Conservation (phyloP, 2,329 filamentous ascomycete genomes). For the Xylariales sp. region DNA sequence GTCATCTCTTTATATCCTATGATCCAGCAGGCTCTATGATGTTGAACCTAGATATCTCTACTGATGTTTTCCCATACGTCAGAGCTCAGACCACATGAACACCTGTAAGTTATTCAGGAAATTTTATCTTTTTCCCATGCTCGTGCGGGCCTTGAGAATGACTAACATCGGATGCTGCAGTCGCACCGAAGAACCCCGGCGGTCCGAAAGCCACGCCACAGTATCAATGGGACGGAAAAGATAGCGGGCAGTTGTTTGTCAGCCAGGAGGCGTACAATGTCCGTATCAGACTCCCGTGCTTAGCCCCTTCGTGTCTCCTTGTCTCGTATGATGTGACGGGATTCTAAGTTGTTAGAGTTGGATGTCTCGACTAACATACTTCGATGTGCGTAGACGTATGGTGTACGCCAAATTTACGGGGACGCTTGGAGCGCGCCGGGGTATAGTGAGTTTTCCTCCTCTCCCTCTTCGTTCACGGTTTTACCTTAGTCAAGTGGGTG, state of each 20-base stretch:
- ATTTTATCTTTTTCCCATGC: not conserved
- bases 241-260: constrained; percentile 60
- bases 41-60: too few species aligned
- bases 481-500: too few species aligned
- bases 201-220: constrained; percentile 50
- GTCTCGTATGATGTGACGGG: too few species aligned
- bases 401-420: constrained; percentile 51
- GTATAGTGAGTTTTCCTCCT: constrained; percentile 25
- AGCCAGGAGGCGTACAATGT: constrained; percentile 55
- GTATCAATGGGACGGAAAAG: constrained; percentile 57
- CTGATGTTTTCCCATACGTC: not conserved
- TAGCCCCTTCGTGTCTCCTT: too few species aligned
- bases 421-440: constrained; percentile 57
- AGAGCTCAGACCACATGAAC: constrained; percentile 54
- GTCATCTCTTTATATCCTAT: too few species aligned
- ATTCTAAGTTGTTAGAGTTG: too few species aligned
- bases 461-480: not conserved
- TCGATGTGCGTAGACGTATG: constrained; percentile 41
- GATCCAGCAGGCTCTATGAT: too few species aligned
- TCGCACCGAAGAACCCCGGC: constrained; percentile 55
- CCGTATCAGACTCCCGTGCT: too few species aligned
- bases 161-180: constrained; percentile 2
- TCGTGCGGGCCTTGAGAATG: not conserved
- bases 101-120: constrained; percentile 38
- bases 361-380: too few species aligned